Evolutionary conservation across 805 yeast genomes (phyloP).

Genomic region (Kodamaea jinghongensis): DNA sequence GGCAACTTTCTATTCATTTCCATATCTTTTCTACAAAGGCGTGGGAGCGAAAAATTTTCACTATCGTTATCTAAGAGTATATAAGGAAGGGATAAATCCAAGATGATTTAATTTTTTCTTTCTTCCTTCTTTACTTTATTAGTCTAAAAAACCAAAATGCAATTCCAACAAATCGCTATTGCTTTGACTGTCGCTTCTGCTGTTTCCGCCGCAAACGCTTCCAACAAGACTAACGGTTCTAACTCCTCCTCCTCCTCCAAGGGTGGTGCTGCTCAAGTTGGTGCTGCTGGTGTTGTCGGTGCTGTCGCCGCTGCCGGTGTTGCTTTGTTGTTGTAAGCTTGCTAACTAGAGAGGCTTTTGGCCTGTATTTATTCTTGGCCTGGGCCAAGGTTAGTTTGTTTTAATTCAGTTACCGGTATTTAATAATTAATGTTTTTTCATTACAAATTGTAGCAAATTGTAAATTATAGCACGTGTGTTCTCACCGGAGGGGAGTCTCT

Average conservation of each 20-base stretch:
- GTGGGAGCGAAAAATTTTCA: not conserved
- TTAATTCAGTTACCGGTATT: slow-evolving; percentile 6
- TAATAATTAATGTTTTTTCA: slow-evolving; percentile 5
- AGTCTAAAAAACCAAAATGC: slow-evolving; percentile 17
- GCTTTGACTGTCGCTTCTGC: slow-evolving; percentile 30
- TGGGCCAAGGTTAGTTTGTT: slow-evolving; percentile 2
- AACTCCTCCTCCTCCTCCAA: slow-evolving; percentile 16
- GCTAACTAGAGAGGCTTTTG: not conserved
- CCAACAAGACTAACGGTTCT: slow-evolving; percentile 16
- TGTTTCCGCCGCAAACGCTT: slow-evolving; percentile 26
- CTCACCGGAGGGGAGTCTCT: no score
- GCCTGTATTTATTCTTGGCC: no score
- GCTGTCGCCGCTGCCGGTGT: slow-evolving; percentile 29
- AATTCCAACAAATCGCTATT: slow-evolving; percentile 26
- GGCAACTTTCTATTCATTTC: not conserved
- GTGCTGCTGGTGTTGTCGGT: slow-evolving; percentile 29
- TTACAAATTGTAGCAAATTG: no score
- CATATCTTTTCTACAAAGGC: no score
- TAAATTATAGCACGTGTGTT: no score
- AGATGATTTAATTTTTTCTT: slow-evolving; percentile 1
- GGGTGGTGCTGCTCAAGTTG: slow-evolving; percentile 25
- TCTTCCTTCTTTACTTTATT: not conserved
- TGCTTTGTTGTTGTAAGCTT: slow-evolving; percentile 29
- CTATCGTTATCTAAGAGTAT: slow-evolving; percentile 1
- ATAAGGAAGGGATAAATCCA: slow-evolving; percentile 1